Conservation (phyloP, 257 asterid genomes). For the Ballota nigra region DNA sequence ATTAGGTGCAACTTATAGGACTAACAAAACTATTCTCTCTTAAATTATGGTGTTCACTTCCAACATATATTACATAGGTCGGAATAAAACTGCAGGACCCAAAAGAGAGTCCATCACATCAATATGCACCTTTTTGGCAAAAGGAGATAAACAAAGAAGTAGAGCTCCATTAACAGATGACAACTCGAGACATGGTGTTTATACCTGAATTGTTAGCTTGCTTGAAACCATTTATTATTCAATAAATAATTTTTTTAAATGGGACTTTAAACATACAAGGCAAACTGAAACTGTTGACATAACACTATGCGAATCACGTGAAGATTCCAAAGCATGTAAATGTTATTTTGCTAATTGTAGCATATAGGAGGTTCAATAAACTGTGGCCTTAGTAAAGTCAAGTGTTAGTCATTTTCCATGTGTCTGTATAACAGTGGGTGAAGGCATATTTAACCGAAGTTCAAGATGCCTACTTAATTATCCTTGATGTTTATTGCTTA, state of each 20-base stretch:
- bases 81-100: background rate
- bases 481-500: background rate
- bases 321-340: background rate
- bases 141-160: background rate
- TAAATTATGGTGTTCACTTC: background rate
- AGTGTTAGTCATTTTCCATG: background rate
- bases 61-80: background rate
- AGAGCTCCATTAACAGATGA: background rate
- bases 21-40: too few species aligned
- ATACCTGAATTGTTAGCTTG: background rate
- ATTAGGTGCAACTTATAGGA: too few species aligned
- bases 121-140: background rate
- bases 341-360: background rate
- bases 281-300: background rate
- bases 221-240: background rate
- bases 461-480: constrained; percentile 3
- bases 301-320: background rate
- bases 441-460: background rate
- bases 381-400: background rate
- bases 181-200: background rate
- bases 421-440: background rate
- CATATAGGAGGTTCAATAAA: background rate
- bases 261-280: background rate
- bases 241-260: background rate
- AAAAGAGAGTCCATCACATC: background rate